phyloP scores from a whole-genome alignment of 768 basidiomycete genomes.

The Trametes elegans region DNA sequence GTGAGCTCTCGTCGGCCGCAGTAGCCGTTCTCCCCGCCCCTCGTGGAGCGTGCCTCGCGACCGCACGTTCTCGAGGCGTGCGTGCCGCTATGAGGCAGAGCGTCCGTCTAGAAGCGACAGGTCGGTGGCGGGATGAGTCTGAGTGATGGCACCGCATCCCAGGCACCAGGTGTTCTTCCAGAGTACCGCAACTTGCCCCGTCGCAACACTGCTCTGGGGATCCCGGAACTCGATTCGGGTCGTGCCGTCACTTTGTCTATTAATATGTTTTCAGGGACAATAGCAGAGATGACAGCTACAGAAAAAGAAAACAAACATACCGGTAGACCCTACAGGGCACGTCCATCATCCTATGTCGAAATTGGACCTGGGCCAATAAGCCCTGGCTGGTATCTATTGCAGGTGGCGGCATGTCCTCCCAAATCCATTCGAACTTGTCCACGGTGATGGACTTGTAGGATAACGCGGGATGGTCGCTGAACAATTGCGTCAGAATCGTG shows the following conservation, averaged over 20 bases:
- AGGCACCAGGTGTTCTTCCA: slow-evolving; percentile 79
- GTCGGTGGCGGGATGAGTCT: not conserved
- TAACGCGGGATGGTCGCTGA: slow-evolving; percentile 62
- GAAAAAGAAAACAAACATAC: slow-evolving; percentile 31
- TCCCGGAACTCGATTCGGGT: slow-evolving; percentile 52
- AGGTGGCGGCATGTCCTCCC: slow-evolving; percentile 55
- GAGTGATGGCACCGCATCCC: slow-evolving; percentile 71
- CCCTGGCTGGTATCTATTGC: slow-evolving; percentile 43
- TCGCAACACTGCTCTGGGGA: slow-evolving; percentile 66
- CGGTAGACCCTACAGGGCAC: slow-evolving; percentile 51
- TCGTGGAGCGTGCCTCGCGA: not conserved
- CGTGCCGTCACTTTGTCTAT: slow-evolving; percentile 25
- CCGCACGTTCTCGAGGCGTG: too few relatives aligned
- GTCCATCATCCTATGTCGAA: slow-evolving; percentile 67
- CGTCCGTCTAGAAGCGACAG: too few relatives aligned
- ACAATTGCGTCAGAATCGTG: not conserved
- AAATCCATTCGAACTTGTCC: slow-evolving; percentile 73
- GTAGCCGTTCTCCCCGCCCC: not conserved
- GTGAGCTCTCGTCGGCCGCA: slow-evolving; percentile 1
- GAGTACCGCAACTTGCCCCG: slow-evolving; percentile 78
- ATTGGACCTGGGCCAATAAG: slow-evolving; percentile 50
- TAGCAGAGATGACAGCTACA: not conserved
- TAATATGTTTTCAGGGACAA: too few relatives aligned
- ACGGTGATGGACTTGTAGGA: slow-evolving; percentile 36
- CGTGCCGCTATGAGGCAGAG: not conserved